These are phyloP conservation scores for Rosa persica DNA, from an alignment of 306 rosid species.

Conservation along the genomic window DNA sequence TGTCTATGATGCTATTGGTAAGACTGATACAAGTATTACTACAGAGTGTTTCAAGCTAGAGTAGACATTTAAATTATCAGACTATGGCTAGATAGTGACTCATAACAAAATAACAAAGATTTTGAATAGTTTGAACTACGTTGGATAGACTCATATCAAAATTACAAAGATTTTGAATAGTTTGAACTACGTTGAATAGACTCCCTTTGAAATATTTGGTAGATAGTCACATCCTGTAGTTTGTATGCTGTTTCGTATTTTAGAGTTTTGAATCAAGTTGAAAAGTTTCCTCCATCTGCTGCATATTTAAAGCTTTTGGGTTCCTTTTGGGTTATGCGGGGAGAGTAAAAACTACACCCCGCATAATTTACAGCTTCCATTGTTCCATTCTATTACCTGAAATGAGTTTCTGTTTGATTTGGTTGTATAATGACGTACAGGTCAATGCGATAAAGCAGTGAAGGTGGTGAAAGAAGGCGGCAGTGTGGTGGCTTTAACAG, in stretches of 20 bases:
- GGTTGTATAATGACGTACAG: constrained; percentile 32
- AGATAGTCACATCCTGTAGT: not conserved
- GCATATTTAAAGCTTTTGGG: too few relatives aligned
- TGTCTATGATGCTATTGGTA: constrained; percentile 87
- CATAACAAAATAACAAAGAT: too few relatives aligned
- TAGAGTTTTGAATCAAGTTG: not conserved
- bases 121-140: too few relatives aligned
- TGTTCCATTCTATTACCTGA: not conserved
- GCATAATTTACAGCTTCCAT: not conserved
- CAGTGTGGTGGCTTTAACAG: constrained; percentile 81
- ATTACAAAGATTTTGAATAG: too few relatives aligned
- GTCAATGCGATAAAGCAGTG: constrained; percentile 94
- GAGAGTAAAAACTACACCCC: too few relatives aligned
- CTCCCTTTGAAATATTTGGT: not conserved
- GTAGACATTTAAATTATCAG: not conserved
- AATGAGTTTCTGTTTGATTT: not conserved
- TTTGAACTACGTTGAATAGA: not conserved
- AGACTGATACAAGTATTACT: constrained; percentile 16
- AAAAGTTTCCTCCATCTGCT: not conserved
- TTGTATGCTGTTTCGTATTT: not conserved
- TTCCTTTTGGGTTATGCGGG: too few relatives aligned
- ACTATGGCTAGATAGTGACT: not conserved
- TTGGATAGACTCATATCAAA: not conserved
- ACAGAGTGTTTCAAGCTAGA: not conserved
- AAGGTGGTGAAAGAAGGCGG: constrained; percentile 88